Evolutionary conservation across 495 filamentous ascomycete species (phyloP).

Genomic region (Aspergillus sclerotioniger): DNA sequence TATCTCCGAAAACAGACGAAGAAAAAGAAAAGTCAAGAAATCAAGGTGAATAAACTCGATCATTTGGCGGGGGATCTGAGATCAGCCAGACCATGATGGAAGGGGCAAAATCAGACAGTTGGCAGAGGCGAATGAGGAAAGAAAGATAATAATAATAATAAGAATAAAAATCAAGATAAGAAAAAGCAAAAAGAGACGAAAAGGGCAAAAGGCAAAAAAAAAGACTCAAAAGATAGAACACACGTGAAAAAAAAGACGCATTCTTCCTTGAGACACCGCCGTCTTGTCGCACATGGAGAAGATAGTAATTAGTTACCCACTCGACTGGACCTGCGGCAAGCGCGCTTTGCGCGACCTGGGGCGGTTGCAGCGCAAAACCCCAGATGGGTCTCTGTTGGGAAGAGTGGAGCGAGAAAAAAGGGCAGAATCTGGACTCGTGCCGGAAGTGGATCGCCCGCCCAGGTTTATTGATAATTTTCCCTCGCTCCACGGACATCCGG

Average conservation of each 20-base stretch:
- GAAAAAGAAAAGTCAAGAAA: background rate
- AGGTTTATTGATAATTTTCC: background rate
- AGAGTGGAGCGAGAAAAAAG: slow-evolving; percentile 3
- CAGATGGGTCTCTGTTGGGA: slow-evolving; percentile 23
- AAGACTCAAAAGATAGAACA: slow-evolving; percentile 3
- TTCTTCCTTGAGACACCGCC: slow-evolving; percentile 19
- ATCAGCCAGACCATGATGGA: slow-evolving; percentile 1
- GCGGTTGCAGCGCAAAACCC: slow-evolving; percentile 43
- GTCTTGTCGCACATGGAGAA: slow-evolving; percentile 5
- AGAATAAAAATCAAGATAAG: slow-evolving; percentile 7
- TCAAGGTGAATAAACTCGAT: slow-evolving; percentile 9
- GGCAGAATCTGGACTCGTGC: slow-evolving; percentile 14
- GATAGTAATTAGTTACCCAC: slow-evolving; percentile 5
- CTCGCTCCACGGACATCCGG: background rate
- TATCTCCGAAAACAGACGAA: too few relatives aligned
- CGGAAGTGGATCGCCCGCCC: slow-evolving; percentile 19
- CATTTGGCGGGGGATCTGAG: background rate
- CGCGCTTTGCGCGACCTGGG: slow-evolving; percentile 43
- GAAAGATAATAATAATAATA: slow-evolving; percentile 7
- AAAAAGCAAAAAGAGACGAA: slow-evolving; percentile 11
- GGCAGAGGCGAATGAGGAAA: background rate
- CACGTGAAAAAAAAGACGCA: slow-evolving; percentile 13
- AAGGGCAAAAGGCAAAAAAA: slow-evolving; percentile 10
- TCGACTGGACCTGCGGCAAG: slow-evolving; percentile 35
- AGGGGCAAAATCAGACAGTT: background rate